Evolutionary conservation across 345 rosid species (phyloP).

Genomic region (Cardamine occulta): DNA sequence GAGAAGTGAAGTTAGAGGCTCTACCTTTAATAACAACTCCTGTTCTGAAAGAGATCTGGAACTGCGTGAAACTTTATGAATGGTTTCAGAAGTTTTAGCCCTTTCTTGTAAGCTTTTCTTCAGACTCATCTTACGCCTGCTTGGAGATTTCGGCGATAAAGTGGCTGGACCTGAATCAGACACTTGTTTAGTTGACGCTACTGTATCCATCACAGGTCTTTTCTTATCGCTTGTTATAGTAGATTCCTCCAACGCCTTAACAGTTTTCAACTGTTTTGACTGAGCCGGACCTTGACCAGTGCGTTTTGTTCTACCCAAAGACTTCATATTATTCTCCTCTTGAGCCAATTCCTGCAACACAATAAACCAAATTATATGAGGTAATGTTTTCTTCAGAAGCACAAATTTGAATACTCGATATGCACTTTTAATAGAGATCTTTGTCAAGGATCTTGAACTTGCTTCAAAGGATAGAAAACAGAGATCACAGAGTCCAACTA

Average conservation of each 20-base stretch:
- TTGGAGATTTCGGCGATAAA: slow-evolving; percentile 51
- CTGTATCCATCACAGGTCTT: slow-evolving; percentile 46
- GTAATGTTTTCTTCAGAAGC: slow-evolving; percentile 21
- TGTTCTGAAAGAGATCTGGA: slow-evolving; percentile 44
- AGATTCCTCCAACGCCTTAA: slow-evolving; percentile 48
- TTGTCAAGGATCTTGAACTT: slow-evolving; percentile 4
- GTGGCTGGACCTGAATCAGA: slow-evolving; percentile 51
- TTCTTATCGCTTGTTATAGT: slow-evolving; percentile 49
- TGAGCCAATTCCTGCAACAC: slow-evolving; percentile 52
- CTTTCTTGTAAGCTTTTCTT: slow-evolving; percentile 53
- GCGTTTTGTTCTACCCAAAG: slow-evolving; percentile 49
- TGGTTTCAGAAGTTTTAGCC: slow-evolving; percentile 50
- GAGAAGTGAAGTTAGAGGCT: slow-evolving; percentile 33
- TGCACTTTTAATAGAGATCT: background rate
- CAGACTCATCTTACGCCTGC: slow-evolving; percentile 68
- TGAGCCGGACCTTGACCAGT: slow-evolving; percentile 50
- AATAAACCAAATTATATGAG: slow-evolving; percentile 22
- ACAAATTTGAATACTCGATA: background rate
- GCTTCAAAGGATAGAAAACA: slow-evolving; percentile 24
- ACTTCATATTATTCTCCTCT: slow-evolving; percentile 48
- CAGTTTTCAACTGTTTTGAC: slow-evolving; percentile 54
- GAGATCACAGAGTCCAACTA: slow-evolving; percentile 16
- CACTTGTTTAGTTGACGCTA: slow-evolving; percentile 47
- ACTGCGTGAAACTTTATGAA: slow-evolving; percentile 48
- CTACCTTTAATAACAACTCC: slow-evolving; percentile 47